These are phyloP conservation scores for Trametes meyenii DNA, from an alignment of 768 basidiomycete species.

Conservation along the genomic window DNA sequence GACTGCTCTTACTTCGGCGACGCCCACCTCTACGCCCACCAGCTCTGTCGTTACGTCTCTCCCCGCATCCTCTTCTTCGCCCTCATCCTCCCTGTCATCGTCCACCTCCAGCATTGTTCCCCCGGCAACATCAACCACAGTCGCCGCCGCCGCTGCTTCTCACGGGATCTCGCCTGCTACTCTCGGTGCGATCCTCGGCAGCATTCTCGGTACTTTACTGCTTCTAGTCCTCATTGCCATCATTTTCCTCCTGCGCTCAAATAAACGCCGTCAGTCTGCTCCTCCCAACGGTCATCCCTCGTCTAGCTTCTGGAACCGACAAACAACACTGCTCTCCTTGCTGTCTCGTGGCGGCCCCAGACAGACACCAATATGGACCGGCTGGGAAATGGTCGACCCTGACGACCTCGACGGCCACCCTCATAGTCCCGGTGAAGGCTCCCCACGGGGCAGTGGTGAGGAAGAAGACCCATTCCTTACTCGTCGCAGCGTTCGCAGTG, in stretches of 20 bases:
- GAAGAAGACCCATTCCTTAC: constrained; percentile 62
- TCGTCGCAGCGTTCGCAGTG: constrained; percentile 27
- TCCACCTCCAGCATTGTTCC: constrained; percentile 8
- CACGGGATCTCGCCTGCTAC: constrained; percentile 34
- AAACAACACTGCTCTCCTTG: constrained; percentile 29
- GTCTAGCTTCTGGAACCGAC: constrained; percentile 45
- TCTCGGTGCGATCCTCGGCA: constrained; percentile 61
- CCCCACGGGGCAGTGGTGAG: constrained; percentile 69
- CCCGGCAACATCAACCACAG: constrained; percentile 5
- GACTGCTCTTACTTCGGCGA: constrained; percentile 22
- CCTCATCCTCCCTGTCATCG: constrained; percentile 12
- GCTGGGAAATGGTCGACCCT: constrained; percentile 36
- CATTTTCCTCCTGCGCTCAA: constrained; percentile 41
- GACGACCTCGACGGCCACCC: constrained; percentile 17
- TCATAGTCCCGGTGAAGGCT: constrained; percentile 56
- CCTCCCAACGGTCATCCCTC: constrained; percentile 26
- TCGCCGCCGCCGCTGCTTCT: constrained; percentile 22
- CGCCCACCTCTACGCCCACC: constrained; percentile 18
- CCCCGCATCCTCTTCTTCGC: constrained; percentile 27
- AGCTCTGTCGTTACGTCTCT: constrained; percentile 21
- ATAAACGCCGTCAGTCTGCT: constrained; percentile 27
- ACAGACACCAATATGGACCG: constrained; percentile 36
- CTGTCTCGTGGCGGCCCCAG: constrained; percentile 22
- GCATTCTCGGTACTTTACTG: constrained; percentile 60
- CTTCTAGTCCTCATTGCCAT: constrained; percentile 57